These are phyloP conservation scores for Boeremia exigua DNA, from an alignment of 2,329 filamentous ascomycete species.

Conservation along the genomic window DNA sequence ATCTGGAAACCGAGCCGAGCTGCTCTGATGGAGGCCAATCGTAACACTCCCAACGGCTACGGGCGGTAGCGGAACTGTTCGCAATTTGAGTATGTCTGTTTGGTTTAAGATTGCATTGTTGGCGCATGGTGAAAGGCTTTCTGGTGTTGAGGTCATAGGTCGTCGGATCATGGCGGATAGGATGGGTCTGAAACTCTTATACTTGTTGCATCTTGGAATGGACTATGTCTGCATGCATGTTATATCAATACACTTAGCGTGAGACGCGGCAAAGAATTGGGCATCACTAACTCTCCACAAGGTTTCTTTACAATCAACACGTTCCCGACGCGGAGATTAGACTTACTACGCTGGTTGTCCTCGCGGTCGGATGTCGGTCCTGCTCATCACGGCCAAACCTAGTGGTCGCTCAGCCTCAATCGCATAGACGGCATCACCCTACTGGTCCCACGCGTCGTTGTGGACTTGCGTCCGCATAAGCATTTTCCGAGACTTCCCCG, in stretches of 20 bases:
- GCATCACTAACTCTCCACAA: background rate
- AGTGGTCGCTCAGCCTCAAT: constrained; percentile 1
- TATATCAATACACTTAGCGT: constrained; percentile 5
- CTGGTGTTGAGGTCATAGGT: background rate
- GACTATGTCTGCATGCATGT: constrained; percentile 11
- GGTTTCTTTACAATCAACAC: too few relatives aligned
- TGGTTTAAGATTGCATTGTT: constrained; percentile 8
- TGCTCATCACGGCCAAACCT: background rate
- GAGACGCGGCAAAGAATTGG: background rate
- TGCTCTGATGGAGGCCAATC: constrained; percentile 14
- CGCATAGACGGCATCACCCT: too few relatives aligned
- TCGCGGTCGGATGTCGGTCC: background rate
- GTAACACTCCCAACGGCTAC: constrained; percentile 29
- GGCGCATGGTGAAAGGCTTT: constrained; percentile 3
- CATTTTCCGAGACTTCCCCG: constrained; percentile 16
- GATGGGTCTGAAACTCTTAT: background rate
- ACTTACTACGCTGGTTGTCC: too few relatives aligned
- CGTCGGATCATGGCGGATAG: background rate
- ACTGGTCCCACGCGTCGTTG: too few relatives aligned
- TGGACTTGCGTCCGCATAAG: background rate
- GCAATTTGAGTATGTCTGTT: too few relatives aligned
- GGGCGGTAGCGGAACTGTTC: constrained; percentile 17
- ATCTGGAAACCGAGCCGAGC: constrained; percentile 64
- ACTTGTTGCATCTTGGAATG: constrained; percentile 9
- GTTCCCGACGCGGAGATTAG: too few relatives aligned